These are phyloP conservation scores for Ogataea hybrid DNA, from an alignment of 1,139 yeast genomes.

Conservation along the genomic window DNA sequence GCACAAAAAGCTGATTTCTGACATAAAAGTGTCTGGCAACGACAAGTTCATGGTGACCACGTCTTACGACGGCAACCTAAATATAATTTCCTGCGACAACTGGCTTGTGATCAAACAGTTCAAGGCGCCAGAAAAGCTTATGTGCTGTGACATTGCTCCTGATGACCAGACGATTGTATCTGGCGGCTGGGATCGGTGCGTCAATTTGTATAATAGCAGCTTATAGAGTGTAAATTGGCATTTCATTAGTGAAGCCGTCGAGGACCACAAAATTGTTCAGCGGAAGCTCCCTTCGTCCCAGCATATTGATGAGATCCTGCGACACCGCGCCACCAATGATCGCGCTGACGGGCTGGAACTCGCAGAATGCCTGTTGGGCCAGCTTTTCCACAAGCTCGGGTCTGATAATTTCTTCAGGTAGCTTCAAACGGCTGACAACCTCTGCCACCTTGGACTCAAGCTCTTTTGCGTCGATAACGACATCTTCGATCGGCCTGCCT, in stretches of 20 bases:
- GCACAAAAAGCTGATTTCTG: slow-evolving; percentile 73
- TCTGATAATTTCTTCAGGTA: slow-evolving; percentile 34
- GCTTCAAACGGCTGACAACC: slow-evolving; percentile 35
- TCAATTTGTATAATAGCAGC: slow-evolving; percentile 34
- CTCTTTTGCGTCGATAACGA: slow-evolving; percentile 17
- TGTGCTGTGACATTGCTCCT: slow-evolving; percentile 60
- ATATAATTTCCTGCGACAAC: slow-evolving; percentile 68
- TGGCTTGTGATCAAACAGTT: slow-evolving; percentile 62
- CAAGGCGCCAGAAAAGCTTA: slow-evolving; percentile 64
- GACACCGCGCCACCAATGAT: slow-evolving; percentile 87
- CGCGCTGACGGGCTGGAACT: slow-evolving; percentile 84
- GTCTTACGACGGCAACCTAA: slow-evolving; percentile 69
- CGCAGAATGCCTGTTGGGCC: slow-evolving; percentile 55
- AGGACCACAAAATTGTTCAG: slow-evolving; percentile 76
- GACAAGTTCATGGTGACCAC: slow-evolving; percentile 51
- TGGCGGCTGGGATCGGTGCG: slow-evolving; percentile 83
- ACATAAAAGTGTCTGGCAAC: slow-evolving; percentile 49
- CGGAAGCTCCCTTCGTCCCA: slow-evolving; percentile 77
- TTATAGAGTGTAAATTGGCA: slow-evolving; percentile 65
- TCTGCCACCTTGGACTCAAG: slow-evolving; percentile 31
- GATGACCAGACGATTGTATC: slow-evolving; percentile 47
- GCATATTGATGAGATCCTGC: slow-evolving; percentile 83
- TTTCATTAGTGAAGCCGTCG: slow-evolving; percentile 67
- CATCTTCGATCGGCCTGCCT: slow-evolving; percentile 21
- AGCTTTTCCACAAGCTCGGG: slow-evolving; percentile 39